Percentiles rank a stretch among this genome's conserved stretches.
These are phyloP conservation scores for Camellia japonica DNA, from an alignment of 148 eudicot genomes.

Conservation along the genomic window DNA sequence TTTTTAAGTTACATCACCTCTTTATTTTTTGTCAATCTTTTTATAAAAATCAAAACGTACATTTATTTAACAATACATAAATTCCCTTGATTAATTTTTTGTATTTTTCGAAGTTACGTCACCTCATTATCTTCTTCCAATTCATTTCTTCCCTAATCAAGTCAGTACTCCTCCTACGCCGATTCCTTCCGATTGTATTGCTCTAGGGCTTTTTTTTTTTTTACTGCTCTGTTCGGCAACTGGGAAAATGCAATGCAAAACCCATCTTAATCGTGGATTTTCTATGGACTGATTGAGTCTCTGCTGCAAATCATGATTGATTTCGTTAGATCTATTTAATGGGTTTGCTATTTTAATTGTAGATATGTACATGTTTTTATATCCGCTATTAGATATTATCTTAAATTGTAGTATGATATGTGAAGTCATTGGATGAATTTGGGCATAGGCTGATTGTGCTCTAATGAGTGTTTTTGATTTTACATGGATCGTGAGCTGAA, in stretches of 20 bases:
- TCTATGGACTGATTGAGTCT: neutral
- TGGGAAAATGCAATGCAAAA: neutral
- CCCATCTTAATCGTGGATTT: neutral
- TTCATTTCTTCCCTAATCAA: constrained; percentile 52
- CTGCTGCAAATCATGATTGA: neutral
- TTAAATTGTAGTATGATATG: neutral
- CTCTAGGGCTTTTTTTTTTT: neutral
- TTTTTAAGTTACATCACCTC: too few species aligned
- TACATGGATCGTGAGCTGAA: too few species aligned
- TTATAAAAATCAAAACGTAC: too few species aligned
- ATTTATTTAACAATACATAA: too few species aligned
- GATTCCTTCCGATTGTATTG: neutral
- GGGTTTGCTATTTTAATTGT: neutral
- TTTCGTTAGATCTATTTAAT: neutral
- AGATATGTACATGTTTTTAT: neutral
- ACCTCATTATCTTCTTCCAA: constrained; percentile 37
- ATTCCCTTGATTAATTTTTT: too few species aligned
- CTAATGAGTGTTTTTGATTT: too few species aligned
- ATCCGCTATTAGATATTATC: neutral
- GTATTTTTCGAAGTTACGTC: too few species aligned
- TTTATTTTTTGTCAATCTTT: too few species aligned
- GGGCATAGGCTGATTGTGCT: too few species aligned
- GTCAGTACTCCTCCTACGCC: constrained; percentile 22
- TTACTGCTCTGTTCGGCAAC: too few species aligned
- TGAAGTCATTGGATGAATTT: too few species aligned